These are phyloP conservation scores for Yarrowia galli DNA, from an alignment of 1,139 yeast genomes.

Conservation along the genomic window DNA sequence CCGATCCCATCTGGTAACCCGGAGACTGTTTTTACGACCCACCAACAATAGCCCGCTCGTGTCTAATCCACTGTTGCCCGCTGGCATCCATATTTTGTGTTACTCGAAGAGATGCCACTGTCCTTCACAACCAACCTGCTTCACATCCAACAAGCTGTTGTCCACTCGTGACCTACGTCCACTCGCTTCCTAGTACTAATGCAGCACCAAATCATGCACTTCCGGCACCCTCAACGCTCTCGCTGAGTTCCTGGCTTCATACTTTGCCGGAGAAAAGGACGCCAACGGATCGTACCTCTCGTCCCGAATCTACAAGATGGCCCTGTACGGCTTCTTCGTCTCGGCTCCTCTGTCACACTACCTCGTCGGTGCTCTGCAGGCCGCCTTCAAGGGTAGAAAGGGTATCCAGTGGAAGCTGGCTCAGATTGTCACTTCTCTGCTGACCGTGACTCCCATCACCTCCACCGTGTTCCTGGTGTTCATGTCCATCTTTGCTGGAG, in stretches of 20 bases:
- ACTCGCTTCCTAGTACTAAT: background rate
- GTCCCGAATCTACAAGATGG: conserved; percentile 66
- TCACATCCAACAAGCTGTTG: too few species aligned
- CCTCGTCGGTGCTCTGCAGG: conserved; percentile 50
- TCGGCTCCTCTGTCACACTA: conserved; percentile 79
- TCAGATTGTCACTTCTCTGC: conserved; percentile 68
- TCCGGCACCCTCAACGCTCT: conserved; percentile 52
- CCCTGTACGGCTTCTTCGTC: conserved; percentile 71
- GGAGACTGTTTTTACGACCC: too few species aligned
- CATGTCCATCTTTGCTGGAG: conserved; percentile 54
- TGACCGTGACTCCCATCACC: conserved; percentile 69
- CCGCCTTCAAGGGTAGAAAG: conserved; percentile 49
- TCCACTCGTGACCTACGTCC: background rate
- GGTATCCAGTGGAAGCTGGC: conserved; percentile 55
- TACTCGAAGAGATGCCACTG: too few species aligned
- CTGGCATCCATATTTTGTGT: too few species aligned
- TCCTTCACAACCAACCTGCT: too few species aligned
- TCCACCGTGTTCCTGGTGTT: conserved; percentile 63
- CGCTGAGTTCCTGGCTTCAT: conserved; percentile 52
- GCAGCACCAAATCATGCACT: conserved; percentile 52
- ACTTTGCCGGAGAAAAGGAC: conserved; percentile 52
- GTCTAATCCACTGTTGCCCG: too few species aligned
- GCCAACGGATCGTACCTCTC: conserved; percentile 48
- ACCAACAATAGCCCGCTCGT: too few species aligned
- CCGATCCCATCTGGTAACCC: too few species aligned